A percentile compares a stretch with the other conserved stretches of the same genome.
These are phyloP conservation scores for Vitis rotundifolia DNA, from an alignment of 164 flowering plant species.

Conservation along the genomic window DNA sequence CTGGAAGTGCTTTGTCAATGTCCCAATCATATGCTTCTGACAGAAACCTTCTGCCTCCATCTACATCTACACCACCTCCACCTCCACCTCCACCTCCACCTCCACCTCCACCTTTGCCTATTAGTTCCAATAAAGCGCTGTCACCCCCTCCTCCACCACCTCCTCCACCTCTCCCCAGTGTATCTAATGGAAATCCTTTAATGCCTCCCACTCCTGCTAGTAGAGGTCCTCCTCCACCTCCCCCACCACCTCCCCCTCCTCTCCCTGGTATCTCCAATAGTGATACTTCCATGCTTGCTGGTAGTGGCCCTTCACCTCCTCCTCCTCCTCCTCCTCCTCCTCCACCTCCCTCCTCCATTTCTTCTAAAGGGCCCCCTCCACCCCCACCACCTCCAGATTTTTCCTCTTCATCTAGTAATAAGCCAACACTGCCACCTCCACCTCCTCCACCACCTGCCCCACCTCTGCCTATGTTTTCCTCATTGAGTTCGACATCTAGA, in stretches of 20 bases:
- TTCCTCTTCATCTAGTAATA: neutral
- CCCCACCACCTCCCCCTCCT: constrained; percentile 33
- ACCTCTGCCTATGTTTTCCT: constrained; percentile 4
- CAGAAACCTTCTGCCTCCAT: neutral
- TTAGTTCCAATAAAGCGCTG: constrained; percentile 4
- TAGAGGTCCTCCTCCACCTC: constrained; percentile 10
- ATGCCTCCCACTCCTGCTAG: constrained; percentile 12
- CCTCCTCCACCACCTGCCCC: constrained; percentile 19
- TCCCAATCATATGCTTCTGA: no score
- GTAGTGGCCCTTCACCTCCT: constrained; percentile 11
- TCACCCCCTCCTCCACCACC: constrained; percentile 31
- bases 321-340: constrained; percentile 27
- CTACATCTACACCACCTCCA: constrained; percentile 1
- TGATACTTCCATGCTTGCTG: neutral
- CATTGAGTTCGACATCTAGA: neutral
- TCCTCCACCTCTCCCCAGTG: constrained; percentile 11
- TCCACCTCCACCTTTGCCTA: constrained; percentile 18
- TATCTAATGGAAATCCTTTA: neutral
- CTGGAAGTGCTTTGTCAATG: neutral
- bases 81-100: constrained; percentile 25
- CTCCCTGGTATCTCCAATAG: constrained; percentile 8
- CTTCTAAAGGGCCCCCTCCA: neutral
- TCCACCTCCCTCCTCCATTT: neutral
- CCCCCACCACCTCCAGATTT: neutral
- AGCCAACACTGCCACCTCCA: constrained; percentile 20